phyloP scores from a whole-genome alignment of 768 basidiomycete species.

The Termitomyces bulborhizus region DNA sequence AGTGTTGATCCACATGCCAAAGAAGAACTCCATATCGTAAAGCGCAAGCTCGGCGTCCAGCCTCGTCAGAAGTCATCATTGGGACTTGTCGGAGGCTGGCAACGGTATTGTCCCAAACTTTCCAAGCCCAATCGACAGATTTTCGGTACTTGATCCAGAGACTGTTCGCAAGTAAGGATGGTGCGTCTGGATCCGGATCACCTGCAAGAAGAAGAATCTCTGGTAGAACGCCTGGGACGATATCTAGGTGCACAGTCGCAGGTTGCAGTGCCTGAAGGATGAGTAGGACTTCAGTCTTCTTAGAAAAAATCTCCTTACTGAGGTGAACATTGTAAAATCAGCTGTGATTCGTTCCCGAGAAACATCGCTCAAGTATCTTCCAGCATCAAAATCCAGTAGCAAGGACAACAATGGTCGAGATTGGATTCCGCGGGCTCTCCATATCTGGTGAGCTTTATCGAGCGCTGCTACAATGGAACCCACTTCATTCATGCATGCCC shows the following conservation, averaged over 20 bases:
- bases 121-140: constrained; percentile 70
- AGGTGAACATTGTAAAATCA: constrained; percentile 56
- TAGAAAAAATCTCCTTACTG: constrained; percentile 33
- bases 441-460: constrained; percentile 53
- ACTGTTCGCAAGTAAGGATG: constrained; percentile 65
- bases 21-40: constrained; percentile 67
- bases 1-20: constrained; percentile 67
- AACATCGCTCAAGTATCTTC: constrained; percentile 43
- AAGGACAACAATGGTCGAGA: constrained; percentile 59
- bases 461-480: constrained; percentile 53
- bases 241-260: constrained; percentile 28
- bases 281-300: not conserved
- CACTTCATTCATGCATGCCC: constrained; percentile 68
- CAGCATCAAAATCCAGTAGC: constrained; percentile 60
- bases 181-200: constrained; percentile 52
- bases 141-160: constrained; percentile 82
- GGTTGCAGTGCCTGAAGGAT: constrained; percentile 42
- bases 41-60: constrained; percentile 45
- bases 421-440: constrained; percentile 60
- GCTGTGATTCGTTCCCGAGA: constrained; percentile 55
- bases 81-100: constrained; percentile 69
- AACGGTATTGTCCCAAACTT: constrained; percentile 80
- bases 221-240: constrained; percentile 43
- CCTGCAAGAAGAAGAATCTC: constrained; percentile 65
- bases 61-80: constrained; percentile 41